Conservation (phyloP, 2,329 filamentous ascomycete genomes). For the Chrysoporthe deuterocubensis region DNA sequence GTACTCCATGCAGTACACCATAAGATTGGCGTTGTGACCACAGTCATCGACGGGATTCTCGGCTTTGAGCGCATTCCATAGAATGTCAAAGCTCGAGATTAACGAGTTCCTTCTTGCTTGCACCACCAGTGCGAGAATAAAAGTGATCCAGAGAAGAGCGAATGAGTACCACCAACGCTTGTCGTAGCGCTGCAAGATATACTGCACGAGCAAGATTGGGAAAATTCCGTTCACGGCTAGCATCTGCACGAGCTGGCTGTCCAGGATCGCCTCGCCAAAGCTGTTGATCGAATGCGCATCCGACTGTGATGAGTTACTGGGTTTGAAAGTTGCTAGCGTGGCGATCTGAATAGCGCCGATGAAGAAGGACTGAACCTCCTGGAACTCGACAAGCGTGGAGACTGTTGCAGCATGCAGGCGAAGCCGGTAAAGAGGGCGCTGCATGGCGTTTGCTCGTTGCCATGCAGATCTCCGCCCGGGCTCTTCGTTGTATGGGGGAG, state of each 20-base stretch:
- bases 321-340: constrained; percentile 10
- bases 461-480: background rate
- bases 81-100: constrained; percentile 1
- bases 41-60: background rate
- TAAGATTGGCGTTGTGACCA: constrained; percentile 10
- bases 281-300: constrained; percentile 8
- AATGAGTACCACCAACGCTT: constrained; percentile 15
- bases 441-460: constrained; percentile 8
- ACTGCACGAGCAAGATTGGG: constrained; percentile 11
- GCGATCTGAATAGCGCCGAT: constrained; percentile 16
- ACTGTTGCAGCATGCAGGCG: constrained; percentile 2
- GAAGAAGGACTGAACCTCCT: constrained; percentile 17
- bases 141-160: constrained; percentile 16
- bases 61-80: background rate
- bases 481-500: background rate
- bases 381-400: constrained; percentile 16
- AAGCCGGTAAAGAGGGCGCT: background rate
- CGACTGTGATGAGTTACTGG: background rate
- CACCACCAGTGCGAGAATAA: background rate
- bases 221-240: constrained; percentile 15
- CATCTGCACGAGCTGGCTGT: constrained; percentile 18
- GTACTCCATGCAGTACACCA: constrained; percentile 16
- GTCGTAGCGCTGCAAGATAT: constrained; percentile 13
- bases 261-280: constrained; percentile 16
- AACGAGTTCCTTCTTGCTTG: constrained; percentile 1